phyloP scores from a whole-genome alignment of 495 filamentous ascomycete genomes.

The Xylaria acuta region DNA sequence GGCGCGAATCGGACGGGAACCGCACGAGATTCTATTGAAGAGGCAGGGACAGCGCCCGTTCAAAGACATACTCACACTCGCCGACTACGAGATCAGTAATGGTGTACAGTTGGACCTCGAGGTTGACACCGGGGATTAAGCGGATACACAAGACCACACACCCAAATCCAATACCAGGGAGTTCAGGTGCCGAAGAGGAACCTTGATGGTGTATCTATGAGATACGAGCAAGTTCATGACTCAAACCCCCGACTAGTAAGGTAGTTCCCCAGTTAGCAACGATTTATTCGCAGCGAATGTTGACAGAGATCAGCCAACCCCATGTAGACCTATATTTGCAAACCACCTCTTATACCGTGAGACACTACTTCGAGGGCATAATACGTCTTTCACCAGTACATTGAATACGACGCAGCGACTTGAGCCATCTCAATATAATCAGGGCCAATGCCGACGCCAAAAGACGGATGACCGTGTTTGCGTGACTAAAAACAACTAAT shows the following conservation, averaged over 20 bases:
- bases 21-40: conserved; percentile 90
- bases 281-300: not conserved
- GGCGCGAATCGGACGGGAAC: conserved; percentile 81
- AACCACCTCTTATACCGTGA: not conserved
- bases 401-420: not conserved
- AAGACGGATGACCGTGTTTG: not conserved
- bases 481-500: not conserved
- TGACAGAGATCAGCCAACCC: conserved; percentile 17
- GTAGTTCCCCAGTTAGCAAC: conserved; percentile 23
- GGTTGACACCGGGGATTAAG: conserved; percentile 78
- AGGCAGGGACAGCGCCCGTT: conserved; percentile 90
- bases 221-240: not conserved
- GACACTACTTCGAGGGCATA: not conserved
- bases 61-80: conserved; percentile 83
- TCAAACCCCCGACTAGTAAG: not conserved
- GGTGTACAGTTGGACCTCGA: conserved; percentile 90
- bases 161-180: not conserved
- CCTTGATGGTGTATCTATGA: not conserved
- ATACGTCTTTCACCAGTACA: not conserved
- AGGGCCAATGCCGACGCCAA: not conserved
- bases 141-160: not conserved
- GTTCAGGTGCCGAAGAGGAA: not conserved
- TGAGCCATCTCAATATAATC: not conserved
- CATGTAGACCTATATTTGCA: not conserved
- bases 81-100: conserved; percentile 88